Evolutionary conservation across 768 basidiomycete species (phyloP).

Genomic region (Mycena floridula): DNA sequence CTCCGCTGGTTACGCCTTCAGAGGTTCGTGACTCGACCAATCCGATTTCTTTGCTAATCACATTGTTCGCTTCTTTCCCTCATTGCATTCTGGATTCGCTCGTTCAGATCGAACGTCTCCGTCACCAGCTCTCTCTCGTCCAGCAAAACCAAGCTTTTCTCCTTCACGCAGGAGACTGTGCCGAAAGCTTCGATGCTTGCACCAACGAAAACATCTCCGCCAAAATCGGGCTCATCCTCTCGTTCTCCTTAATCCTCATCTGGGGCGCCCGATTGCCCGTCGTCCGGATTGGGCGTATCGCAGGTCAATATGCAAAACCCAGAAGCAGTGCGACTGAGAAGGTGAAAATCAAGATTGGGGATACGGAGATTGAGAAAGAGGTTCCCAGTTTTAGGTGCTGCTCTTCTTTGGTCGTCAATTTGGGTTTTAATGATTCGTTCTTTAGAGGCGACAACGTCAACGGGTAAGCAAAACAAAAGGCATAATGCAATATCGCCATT

Average conservation of each 20-base stretch:
- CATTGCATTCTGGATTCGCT: too few relatives aligned
- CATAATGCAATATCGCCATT: too few relatives aligned
- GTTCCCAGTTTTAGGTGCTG: constrained; percentile 85
- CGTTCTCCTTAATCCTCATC: constrained; percentile 91
- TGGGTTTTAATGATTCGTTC: constrained; percentile 1
- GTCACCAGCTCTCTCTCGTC: constrained; percentile 73
- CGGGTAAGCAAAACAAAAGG: constrained; percentile 66
- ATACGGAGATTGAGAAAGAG: too few relatives aligned
- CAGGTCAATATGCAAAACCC: constrained; percentile 95
- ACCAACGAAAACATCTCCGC: constrained; percentile 87
- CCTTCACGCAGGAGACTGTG: constrained; percentile 96
- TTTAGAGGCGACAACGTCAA: constrained; percentile 94
- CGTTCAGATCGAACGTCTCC: constrained; percentile 73
- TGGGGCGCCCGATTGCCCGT: constrained; percentile 94
- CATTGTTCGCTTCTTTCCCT: background rate
- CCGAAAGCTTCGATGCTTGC: constrained; percentile 91
- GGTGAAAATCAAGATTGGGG: too few relatives aligned
- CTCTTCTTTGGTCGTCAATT: constrained; percentile 16
- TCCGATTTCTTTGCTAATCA: constrained; percentile 5
- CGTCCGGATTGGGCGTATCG: constrained; percentile 86
- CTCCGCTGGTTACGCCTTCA: constrained; percentile 87
- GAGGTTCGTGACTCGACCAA: constrained; percentile 52
- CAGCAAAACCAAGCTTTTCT: constrained; percentile 88
- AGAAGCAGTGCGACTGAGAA: constrained; percentile 79
- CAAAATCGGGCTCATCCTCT: constrained; percentile 87